phyloP scores from a whole-genome alignment of 495 filamentous ascomycete species.

The Xylaria sp. region DNA sequence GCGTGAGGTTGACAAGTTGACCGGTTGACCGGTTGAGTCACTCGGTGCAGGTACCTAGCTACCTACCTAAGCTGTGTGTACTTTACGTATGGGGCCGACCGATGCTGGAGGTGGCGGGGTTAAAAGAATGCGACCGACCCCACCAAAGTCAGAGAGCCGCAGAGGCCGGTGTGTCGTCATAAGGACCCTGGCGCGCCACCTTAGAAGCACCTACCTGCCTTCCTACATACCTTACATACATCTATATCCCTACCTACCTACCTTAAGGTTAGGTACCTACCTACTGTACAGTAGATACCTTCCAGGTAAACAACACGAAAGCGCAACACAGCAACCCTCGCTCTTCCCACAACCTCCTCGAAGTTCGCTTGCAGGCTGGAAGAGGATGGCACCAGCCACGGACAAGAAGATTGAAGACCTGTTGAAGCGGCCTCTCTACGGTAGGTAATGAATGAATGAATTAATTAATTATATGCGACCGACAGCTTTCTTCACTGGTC shows the following conservation, averaged over 20 bases:
- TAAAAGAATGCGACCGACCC: slow-evolving; percentile 1
- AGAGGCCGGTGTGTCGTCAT: slow-evolving; percentile 11
- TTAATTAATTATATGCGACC: too few relatives aligned
- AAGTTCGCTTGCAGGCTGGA: too few relatives aligned
- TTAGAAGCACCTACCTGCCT: neutral
- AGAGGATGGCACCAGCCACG: slow-evolving; percentile 24
- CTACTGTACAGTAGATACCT: neutral
- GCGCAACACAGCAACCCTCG: neutral
- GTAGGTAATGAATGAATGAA: slow-evolving; percentile 28
- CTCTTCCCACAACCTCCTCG: neutral
- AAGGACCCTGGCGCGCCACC: neutral
- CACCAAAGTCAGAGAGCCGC: neutral
- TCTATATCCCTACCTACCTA: too few relatives aligned
- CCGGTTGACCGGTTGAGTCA: slow-evolving; percentile 1
- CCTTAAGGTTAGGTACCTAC: too few relatives aligned
- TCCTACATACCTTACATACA: too few relatives aligned
- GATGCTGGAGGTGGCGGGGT: neutral
- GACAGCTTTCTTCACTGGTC: neutral
- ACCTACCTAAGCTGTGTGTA: too few relatives aligned
- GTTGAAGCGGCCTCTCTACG: slow-evolving; percentile 51
- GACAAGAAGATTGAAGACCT: slow-evolving; percentile 45
- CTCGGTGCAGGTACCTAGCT: neutral
- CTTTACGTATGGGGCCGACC: too few relatives aligned
- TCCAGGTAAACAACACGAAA: neutral
- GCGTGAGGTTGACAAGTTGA: too few relatives aligned